Evolutionary conservation across 352 stramenopile genomes (phyloP).

Genomic region (Phytophthora syringae): DNA sequence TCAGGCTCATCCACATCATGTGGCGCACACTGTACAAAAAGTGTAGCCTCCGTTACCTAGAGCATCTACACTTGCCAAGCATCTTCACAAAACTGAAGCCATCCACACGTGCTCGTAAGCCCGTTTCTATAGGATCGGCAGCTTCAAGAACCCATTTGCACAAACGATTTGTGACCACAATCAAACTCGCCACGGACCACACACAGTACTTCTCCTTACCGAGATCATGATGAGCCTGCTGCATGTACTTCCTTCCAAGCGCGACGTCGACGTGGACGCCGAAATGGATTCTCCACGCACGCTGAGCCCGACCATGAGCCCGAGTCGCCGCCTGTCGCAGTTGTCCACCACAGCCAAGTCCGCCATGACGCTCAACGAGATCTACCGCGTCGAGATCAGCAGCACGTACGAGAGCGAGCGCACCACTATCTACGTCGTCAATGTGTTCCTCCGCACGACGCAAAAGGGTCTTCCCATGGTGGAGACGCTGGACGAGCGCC

Average conservation of each 20-base stretch:
- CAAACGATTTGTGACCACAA: constrained; percentile 18
- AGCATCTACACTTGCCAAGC: constrained; percentile 15
- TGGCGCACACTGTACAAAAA: too few relatives aligned
- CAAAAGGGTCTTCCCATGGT: constrained; percentile 58
- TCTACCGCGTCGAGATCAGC: constrained; percentile 55
- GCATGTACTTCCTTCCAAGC: constrained; percentile 18
- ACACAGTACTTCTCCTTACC: background rate
- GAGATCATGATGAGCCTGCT: constrained; percentile 5
- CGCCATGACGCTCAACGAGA: constrained; percentile 66
- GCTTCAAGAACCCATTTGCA: constrained; percentile 21
- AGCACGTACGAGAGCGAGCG: constrained; percentile 41
- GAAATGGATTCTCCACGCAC: too few relatives aligned
- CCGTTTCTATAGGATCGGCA: too few relatives aligned
- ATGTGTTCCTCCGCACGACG: constrained; percentile 50
- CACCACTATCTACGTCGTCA: constrained; percentile 58
- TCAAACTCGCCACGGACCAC: constrained; percentile 17
- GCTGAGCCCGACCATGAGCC: constrained; percentile 7
- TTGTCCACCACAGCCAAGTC: constrained; percentile 57
- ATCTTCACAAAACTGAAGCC: background rate
- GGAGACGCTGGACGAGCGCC: constrained; percentile 31
- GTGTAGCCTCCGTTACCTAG: too few relatives aligned
- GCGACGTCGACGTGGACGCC: constrained; percentile 6
- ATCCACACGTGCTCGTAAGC: too few relatives aligned
- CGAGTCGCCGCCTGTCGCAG: constrained; percentile 38
- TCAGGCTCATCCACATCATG: too few relatives aligned